Base-by-base conservation (phyloP, 768 basidiomycete species). In the Mycena sanguinolenta region DNA sequence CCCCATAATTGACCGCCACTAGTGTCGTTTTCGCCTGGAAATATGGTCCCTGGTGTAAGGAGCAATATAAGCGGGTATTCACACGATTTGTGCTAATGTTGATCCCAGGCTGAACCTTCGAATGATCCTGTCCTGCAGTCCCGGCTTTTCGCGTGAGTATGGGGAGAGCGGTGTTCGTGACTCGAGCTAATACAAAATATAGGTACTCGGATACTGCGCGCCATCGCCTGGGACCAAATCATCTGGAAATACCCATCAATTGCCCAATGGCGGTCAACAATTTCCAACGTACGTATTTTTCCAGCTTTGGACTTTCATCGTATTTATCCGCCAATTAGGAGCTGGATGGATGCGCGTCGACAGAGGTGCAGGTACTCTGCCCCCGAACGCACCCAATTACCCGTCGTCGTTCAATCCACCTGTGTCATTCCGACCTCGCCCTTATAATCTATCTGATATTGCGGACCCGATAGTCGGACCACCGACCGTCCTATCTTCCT, bases 61-160 rank as follows among this genome's bases (percentile, higher is more conserved):
- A 12, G 36, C 19, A 34, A 34, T 5, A 34, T 34, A 34, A 34
- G 32, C 10, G 32, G n/a, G 3, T 10, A 46, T 46, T 12, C 19
- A 34, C 32, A 34, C 27, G 28, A n/a, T 13, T 17, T 17, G 19
- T 1, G 44, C 44, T 69, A 25, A 65, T 32, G 13, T 1, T 50
- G 13, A 42, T 30, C 36, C 28, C 30, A 73, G 72, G 67, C 62
- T 30, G 72, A 73, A n/a, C 72, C 72, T 1, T 73, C 72, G 10
- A 73, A 73, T 42, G 72, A 73, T 27, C 72, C 68, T n/a, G 68
- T 73, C 19, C 69, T 73, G 1, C 72, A 73, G 53, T 21, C 72
- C 14, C 72, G 72, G n/a, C 38, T 73, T 9, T 73, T 67, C 46
- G n/a, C 67, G 60, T 73, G 46, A 3, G 69, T 70, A 34, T 34